Conservation (phyloP, 2,329 filamentous ascomycete genomes). For the Rosellinia necatrix region DNA sequence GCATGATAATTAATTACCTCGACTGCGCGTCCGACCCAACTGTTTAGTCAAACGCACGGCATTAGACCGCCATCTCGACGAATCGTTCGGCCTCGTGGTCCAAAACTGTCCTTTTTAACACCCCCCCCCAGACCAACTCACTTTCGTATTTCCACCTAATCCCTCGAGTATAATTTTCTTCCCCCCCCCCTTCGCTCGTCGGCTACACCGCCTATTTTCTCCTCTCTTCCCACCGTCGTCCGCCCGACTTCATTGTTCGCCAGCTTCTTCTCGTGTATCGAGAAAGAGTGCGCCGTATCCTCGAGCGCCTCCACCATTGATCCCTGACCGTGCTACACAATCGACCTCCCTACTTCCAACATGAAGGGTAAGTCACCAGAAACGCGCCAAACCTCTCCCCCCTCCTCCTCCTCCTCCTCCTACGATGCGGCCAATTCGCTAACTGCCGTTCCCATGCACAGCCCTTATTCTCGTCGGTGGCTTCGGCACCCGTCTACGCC, state of each 20-base stretch:
- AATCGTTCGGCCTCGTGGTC: neutral
- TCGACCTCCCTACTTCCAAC: conserved; percentile 25
- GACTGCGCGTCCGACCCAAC: neutral
- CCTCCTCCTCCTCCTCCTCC: conserved; percentile 13
- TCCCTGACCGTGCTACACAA: too few species aligned
- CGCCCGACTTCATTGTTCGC: neutral
- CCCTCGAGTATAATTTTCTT: neutral
- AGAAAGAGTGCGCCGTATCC: too few species aligned
- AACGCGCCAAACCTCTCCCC: too few species aligned
- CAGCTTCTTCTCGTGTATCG: too few species aligned
- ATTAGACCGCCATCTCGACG: conserved; percentile 2
- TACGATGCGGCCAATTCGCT: conserved; percentile 10
- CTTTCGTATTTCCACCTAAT: neutral
- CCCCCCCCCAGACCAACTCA: neutral
- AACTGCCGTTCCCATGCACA: conserved; percentile 45
- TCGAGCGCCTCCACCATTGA: too few species aligned
- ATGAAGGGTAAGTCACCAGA: conserved; percentile 48
- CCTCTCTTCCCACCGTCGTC: neutral
- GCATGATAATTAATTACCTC: neutral
- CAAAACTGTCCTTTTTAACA: conserved; percentile 8
- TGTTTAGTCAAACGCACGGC: too few species aligned
- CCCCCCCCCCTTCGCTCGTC: neutral
- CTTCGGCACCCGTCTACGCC: conserved; percentile 96
- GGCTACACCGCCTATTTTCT: conserved; percentile 3
- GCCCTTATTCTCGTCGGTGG: conserved; percentile 98